A percentile compares a stretch with the other conserved stretches of the same genome.
Evolutionary conservation across 805 yeast species (phyloP).

Genomic region (Schwanniomyces vanrijiae): DNA sequence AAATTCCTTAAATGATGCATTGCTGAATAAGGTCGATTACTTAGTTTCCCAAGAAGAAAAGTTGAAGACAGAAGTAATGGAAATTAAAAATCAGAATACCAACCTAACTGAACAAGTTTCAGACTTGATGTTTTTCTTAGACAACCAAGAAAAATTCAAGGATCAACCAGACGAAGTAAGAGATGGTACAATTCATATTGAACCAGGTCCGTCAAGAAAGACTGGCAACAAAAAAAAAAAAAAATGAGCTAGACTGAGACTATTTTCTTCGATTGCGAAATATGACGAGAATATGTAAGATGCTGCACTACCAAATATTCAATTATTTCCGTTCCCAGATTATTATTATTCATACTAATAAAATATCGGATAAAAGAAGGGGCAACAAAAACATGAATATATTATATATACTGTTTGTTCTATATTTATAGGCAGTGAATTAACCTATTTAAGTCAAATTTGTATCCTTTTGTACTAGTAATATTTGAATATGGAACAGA

Average conservation of each 20-base stretch:
- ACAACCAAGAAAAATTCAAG: conserved; percentile 68
- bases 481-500: not conserved
- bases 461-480: not conserved
- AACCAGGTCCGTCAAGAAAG: conserved; percentile 15
- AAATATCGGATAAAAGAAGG: not conserved
- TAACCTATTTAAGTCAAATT: not conserved
- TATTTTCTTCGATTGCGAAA: not conserved
- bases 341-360: not conserved
- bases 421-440: not conserved
- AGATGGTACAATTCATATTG: conserved; percentile 65
- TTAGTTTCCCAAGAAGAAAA: conserved; percentile 23
- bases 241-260: conserved; percentile 4
- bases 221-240: conserved; percentile 16
- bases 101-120: conserved; percentile 63
- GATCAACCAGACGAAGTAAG: conserved; percentile 69
- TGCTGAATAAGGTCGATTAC: conserved; percentile 38
- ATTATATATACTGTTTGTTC: not conserved
- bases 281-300: not conserved
- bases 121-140: conserved; percentile 80
- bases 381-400: not conserved
- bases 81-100: conserved; percentile 37
- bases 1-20: conserved; percentile 36
- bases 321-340: not conserved
- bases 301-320: conserved; percentile 1
- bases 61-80: conserved; percentile 22